Evolutionary conservation across 768 basidiomycete species (phyloP), one percentile per base, ranked within the genome.

Genomic region (Hypholoma sublateritium): DNA sequence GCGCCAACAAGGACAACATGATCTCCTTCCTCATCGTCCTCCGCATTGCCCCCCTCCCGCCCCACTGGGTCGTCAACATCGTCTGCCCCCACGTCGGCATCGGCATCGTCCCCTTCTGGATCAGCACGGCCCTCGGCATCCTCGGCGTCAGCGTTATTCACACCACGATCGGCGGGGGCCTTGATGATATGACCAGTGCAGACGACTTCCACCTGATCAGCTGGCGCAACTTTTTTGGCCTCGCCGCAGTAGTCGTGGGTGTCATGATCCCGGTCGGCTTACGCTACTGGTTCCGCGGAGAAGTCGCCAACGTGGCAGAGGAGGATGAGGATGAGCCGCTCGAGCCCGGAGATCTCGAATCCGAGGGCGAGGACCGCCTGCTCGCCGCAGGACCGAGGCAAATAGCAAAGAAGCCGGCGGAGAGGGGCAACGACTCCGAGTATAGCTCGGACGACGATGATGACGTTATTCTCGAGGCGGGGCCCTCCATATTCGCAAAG

Each of bases 21-120:
- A 81, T 97, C 43, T 91, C 91, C 12, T 98, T 95, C 72, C 84
- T 98, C 62, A 90, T 98, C 70, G 85, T 98, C n/a, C 77, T 98
- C 43, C 87, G 95, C 55, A 95, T 98, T 57, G 91, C 94, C 1
- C 95, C 95, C 0, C 80, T 97, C 17, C 95, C 95, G 28, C 95
- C 95, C 5, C 95, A 97, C 65, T 98, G 96, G 96, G 89, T 97
- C 34, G 86, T 96, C 61, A 98, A 98, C 67, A 80, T 97, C 56
- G 76, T 97, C 8, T 91, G 91, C 60, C 95, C 95, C 0, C 95
- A 98, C 65, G 83, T 98, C 25, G 92, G 93, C 32, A 95, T 98
- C 60, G 82, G 85, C 9, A 70, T 94, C 53, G 72, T 89, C 41
- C 84, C 90, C 0, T 98, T 98, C 73, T 98, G 94, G 93, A 73